Conservation (phyloP, 495 filamentous ascomycete species). For the Letharia columbiana region DNA sequence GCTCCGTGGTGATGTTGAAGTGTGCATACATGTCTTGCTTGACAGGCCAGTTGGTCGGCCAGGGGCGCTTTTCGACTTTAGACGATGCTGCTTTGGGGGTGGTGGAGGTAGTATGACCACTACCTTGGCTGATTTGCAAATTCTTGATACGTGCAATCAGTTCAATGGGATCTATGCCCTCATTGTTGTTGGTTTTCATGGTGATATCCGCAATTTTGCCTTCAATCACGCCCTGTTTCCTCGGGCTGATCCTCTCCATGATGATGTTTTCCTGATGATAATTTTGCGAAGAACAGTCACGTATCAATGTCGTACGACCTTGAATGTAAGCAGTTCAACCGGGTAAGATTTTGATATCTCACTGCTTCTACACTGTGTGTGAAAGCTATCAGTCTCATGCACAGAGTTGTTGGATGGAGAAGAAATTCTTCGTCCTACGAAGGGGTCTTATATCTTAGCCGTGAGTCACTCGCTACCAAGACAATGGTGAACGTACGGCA, state of each 20-base stretch:
- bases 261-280: not conserved
- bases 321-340: not conserved
- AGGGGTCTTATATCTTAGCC: not conserved
- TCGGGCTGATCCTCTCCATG: not conserved
- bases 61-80: no score
- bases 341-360: not conserved
- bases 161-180: not conserved
- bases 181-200: not conserved
- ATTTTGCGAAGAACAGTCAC: slow-evolving; percentile 1
- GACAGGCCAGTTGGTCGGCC: not conserved
- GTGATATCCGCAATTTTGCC: not conserved
- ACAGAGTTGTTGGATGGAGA: not conserved
- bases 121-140: no score
- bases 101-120: no score
- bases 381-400: not conserved
- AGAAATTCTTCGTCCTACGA: not conserved
- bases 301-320: not conserved
- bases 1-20: not conserved
- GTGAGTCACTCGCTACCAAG: not conserved
- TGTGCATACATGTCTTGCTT: not conserved
- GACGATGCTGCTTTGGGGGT: no score
- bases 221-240: not conserved
- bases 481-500: not conserved
- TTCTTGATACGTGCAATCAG: no score
- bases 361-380: not conserved